Evolutionary conservation across 1,284 basidiomycete species (phyloP), one percentile per base, ranked within the genome.

Genomic region (Xerocomus amazonicus): DNA sequence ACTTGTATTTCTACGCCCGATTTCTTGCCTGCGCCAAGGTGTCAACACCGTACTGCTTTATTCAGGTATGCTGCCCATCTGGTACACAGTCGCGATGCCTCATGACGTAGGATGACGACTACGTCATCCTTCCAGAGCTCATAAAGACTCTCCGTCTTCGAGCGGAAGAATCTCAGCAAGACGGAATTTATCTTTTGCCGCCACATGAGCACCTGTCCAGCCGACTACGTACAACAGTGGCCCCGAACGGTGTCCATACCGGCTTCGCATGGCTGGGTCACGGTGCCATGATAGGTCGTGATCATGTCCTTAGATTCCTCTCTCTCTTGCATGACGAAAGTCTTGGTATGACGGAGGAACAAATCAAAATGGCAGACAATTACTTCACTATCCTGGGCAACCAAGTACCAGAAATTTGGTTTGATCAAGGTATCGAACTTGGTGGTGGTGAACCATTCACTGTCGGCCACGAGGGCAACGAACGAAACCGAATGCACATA

Each of bases 231-330:
- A 72, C 67, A 2, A 66, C 71, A 17, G 52, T 57, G 16, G 56
- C 65, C 26, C 59, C 65, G 6, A 45, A 61, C 8, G 61, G 58
- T 23, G 64, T 83, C 26, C 76, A 80, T 53, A 79, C 82, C 1
- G 73, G 77, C 0, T 84, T 84, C 58, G 78, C 81, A 0, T 87
- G 84, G 83, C 68, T 87, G 12, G 83, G 84, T 7, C 72, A 87
- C 59, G 84, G 84, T 23, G 62, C 81, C 6, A 74, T 85, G 45
- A 61, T 85, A 47, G 70, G 59, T 50, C 72, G 73, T 43, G 68
- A 72, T 12, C 63, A 69, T 48, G 75, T 70, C 8, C 59, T 65
- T 10, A 67, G 71, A 13, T 87, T 86, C 59, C 62, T 85, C 6
- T 60, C 64, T 12, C 66, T 83, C 19, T 65, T 85, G 57, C 58